A percentile compares a stretch with the other conserved stretches of the same genome.
phyloP scores from a whole-genome alignment of 345 rosid genomes.

The Arabis hirsuta region DNA sequence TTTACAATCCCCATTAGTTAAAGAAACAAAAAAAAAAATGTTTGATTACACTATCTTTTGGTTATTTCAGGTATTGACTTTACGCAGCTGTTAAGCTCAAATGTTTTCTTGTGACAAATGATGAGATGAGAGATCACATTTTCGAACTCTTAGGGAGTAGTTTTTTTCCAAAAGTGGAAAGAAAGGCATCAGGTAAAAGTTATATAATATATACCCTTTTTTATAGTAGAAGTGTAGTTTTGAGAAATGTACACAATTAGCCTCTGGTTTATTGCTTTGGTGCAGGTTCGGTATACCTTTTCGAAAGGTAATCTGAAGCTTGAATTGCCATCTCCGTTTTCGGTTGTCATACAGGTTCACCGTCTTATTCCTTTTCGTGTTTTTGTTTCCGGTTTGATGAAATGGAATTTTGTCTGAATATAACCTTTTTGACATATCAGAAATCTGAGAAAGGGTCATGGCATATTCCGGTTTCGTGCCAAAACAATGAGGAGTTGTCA shows the following conservation, averaged over 20 bases:
- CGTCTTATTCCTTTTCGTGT: not conserved
- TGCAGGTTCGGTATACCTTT: constrained; percentile 76
- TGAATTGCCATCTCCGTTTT: constrained; percentile 71
- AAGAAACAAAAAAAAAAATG: not conserved
- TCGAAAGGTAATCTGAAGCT: constrained; percentile 64
- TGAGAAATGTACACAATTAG: constrained; percentile 30
- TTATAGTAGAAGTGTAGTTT: not conserved
- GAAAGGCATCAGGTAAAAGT: constrained; percentile 68
- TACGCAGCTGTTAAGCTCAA: constrained; percentile 81
- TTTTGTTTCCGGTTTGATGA: not conserved
- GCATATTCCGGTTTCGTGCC: constrained; percentile 67
- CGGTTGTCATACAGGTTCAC: constrained; percentile 73
- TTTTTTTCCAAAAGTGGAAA: constrained; percentile 82
- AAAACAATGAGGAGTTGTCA: constrained; percentile 42
- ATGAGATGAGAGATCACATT: constrained; percentile 96
- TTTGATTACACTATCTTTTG: constrained; percentile 12
- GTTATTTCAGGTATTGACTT: constrained; percentile 76
- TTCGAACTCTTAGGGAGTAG: constrained; percentile 75
- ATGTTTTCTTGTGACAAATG: constrained; percentile 86
- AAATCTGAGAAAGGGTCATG: constrained; percentile 90
- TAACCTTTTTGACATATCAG: constrained; percentile 40
- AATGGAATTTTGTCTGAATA: constrained; percentile 13
- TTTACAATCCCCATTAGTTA: not conserved
- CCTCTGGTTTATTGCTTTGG: constrained; percentile 1
- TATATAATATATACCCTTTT: not conserved